phyloP scores from a whole-genome alignment of 257 asterid species.

The Solanum paucissectum region DNA sequence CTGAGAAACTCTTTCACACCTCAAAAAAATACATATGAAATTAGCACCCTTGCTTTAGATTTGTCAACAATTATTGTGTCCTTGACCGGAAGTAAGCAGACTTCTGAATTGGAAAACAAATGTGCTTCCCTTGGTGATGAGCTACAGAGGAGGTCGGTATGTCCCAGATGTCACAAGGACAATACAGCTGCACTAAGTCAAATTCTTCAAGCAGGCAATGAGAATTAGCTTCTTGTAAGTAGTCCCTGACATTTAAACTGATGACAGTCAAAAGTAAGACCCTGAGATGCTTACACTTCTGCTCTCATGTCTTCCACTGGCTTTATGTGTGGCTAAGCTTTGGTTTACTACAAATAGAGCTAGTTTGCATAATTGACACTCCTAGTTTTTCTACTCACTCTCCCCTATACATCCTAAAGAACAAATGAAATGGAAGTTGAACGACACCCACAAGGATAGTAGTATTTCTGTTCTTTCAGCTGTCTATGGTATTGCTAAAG shows the following conservation, averaged over 20 bases:
- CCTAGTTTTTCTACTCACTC: neutral
- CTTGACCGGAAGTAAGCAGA: constrained; percentile 69
- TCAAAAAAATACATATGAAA: neutral
- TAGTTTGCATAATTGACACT: neutral
- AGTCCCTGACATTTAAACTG: neutral
- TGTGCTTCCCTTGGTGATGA: constrained; percentile 56
- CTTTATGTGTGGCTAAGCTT: neutral
- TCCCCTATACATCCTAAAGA: neutral
- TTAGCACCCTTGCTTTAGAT: constrained; percentile 1
- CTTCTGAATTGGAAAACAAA: constrained; percentile 42
- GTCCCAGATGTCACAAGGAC: constrained; percentile 62
- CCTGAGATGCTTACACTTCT: neutral
- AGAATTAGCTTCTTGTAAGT: constrained; percentile 27
- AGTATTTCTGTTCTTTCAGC: neutral
- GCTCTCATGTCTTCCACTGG: neutral
- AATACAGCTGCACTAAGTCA: constrained; percentile 48
- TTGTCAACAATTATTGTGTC: constrained; percentile 12
- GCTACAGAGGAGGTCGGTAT: constrained; percentile 53
- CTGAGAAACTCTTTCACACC: neutral
- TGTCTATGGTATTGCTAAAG: neutral
- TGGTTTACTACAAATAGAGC: neutral
- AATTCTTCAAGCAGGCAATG: constrained; percentile 28
- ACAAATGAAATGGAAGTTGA: neutral
- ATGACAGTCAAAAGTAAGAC: neutral
- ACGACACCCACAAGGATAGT: neutral